These are phyloP conservation scores for Babesia caballi DNA, from an alignment of 169 alveolate species.

Conservation along the genomic window DNA sequence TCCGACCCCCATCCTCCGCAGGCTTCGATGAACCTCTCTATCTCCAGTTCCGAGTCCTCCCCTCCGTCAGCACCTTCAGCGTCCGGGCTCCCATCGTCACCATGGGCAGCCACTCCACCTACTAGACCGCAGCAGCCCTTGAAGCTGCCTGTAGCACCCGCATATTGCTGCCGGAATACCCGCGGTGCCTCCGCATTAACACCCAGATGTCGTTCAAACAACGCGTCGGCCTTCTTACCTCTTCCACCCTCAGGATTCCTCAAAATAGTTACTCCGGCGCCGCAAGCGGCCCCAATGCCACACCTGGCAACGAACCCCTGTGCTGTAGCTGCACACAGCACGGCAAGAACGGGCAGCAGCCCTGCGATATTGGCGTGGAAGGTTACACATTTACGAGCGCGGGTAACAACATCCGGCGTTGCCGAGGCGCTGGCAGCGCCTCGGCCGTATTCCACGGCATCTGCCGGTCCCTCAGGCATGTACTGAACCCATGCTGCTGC, in stretches of 20 bases:
- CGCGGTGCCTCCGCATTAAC: too few relatives aligned
- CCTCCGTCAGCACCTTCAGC: not conserved
- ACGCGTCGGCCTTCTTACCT: too few relatives aligned
- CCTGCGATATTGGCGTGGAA: not conserved
- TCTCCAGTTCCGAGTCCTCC: constrained; percentile 5
- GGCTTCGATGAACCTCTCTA: not conserved
- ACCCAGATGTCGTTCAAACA: too few relatives aligned
- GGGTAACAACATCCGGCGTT: not conserved
- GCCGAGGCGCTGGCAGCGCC: not conserved
- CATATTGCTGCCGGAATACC: too few relatives aligned
- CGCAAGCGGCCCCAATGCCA: too few relatives aligned
- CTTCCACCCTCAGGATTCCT: too few relatives aligned
- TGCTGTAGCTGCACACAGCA: not conserved
- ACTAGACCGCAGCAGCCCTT: not conserved
- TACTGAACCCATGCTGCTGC: not conserved
- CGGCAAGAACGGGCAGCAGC: not conserved
- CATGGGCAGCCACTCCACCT: not conserved
- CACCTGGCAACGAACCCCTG: too few relatives aligned
- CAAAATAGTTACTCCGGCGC: too few relatives aligned
- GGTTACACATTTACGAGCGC: constrained; percentile 9
- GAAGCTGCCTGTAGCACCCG: not conserved
- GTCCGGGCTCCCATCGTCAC: not conserved
- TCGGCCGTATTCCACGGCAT: not conserved
- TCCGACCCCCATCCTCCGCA: constrained; percentile 6
- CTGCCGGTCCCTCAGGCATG: not conserved